phyloP scores from a whole-genome alignment of 257 asterid genomes.

The Nicotiana obtusifolia region DNA sequence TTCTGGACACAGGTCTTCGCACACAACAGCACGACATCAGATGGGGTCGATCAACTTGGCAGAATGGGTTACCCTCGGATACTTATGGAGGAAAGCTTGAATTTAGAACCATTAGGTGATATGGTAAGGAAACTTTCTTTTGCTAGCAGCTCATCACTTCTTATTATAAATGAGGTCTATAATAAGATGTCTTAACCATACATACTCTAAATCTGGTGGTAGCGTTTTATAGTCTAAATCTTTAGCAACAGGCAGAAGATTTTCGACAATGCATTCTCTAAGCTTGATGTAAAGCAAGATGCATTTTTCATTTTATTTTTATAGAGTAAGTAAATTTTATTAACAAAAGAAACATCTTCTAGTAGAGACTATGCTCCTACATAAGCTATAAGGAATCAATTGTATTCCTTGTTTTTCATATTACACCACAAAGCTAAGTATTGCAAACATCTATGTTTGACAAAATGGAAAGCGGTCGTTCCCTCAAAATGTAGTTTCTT shows the following conservation, averaged over 20 bases:
- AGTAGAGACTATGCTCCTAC: background rate
- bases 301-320: background rate
- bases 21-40: constrained; percentile 18
- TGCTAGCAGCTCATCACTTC: background rate
- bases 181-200: background rate
- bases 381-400: background rate
- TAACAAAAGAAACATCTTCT: background rate
- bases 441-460: background rate
- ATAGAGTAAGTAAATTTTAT: background rate
- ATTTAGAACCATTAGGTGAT: constrained; percentile 37
- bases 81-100: constrained; percentile 30
- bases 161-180: too few relatives aligned
- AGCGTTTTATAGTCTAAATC: background rate
- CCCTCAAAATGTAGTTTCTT: background rate
- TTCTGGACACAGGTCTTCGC: constrained; percentile 39
- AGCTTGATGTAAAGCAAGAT: background rate
- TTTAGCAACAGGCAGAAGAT: background rate
- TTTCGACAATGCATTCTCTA: background rate
- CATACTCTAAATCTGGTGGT: background rate
- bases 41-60: constrained; percentile 15
- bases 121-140: constrained; percentile 31
- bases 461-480: background rate
- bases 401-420: background rate
- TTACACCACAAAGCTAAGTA: background rate
- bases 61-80: constrained; percentile 17